Percentiles rank a stretch among this genome's conserved stretches.
phyloP scores from a whole-genome alignment of 257 asterid species.

The Nicotiana tomentosiformis region DNA sequence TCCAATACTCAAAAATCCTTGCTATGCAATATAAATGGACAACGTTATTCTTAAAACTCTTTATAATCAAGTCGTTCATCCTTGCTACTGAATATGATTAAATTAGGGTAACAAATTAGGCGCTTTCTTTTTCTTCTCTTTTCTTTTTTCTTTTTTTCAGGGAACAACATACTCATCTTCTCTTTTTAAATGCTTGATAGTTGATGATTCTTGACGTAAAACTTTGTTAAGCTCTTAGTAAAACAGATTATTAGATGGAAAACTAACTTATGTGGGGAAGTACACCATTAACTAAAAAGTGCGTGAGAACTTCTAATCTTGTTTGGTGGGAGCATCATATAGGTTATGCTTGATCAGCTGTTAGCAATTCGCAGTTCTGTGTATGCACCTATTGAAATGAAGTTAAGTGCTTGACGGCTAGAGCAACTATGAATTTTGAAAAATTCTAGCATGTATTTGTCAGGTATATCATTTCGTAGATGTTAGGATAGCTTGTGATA shows the following conservation, averaged over 20 bases:
- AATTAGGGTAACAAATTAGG: background rate
- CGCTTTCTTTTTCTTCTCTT: background rate
- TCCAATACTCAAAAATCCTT: background rate
- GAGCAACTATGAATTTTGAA: background rate
- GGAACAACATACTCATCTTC: background rate
- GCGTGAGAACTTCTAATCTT: background rate
- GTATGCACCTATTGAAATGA: background rate
- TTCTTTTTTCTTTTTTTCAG: background rate
- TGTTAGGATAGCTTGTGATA: background rate
- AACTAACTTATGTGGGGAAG: background rate
- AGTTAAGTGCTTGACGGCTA: background rate
- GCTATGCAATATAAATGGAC: background rate
- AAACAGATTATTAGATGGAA: background rate
- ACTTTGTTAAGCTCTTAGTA: background rate
- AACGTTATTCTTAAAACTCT: background rate
- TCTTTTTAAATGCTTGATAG: background rate
- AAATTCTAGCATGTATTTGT: constrained; percentile 7
- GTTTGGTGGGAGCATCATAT: background rate
- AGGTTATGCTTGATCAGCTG: background rate
- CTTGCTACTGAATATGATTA: too few relatives aligned
- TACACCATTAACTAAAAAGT: background rate
- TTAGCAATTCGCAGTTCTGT: background rate
- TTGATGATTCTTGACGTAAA: background rate
- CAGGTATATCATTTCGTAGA: background rate
- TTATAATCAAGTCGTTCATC: too few relatives aligned